Base-by-base conservation (phyloP, 164 flowering plant species). In the Macadamia integrifolia region DNA sequence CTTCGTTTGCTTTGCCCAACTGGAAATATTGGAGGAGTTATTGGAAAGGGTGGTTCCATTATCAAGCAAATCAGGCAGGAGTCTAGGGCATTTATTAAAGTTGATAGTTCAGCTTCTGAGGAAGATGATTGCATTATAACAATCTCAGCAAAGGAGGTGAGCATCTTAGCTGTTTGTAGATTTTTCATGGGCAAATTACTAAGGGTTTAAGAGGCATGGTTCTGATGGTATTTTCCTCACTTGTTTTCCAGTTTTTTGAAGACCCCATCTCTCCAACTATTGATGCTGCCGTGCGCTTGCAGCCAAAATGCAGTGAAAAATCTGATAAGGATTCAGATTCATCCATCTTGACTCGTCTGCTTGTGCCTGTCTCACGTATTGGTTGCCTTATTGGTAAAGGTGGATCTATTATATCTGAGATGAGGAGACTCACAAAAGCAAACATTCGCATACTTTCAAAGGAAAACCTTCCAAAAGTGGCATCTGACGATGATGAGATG, bases 331-430 rank as follows among this genome's bases (percentile, higher is more conserved):
- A 92, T 62, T 88, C 97, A 35, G 80, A 88, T 29, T 50, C 83
- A 62, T 78, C 88, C 58, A 86, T 75, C 72, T 88, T 93, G 0
- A 92, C 94, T 14, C 88, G 97, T 48, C 70, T 95, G 49, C 93
- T 95, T 63, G 99, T 95, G 67, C 93, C 97, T 46, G 73, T 89
- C 9, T 84, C 98, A 44, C 84, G 90, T 30, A 88, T 95, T 80
- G 99, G 98, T 58, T 90, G 96, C 78, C 89, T 95, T 58, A 86
- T 92, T 76, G 99, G 99, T 30, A 95, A 89, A 86, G 97, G 97
- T 60, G 99, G 99, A 61, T 71, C 91, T 56, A 89, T 95, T 49
- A 85, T 95, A 49, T 69, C 86, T 68, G 99, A 95, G 76, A 88
- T 95, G 88, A 88, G 98, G 78, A 89, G 74, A 63, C 59, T 79